Percentiles rank a stretch among this genome's conserved stretches.
These are phyloP conservation scores for Penicillium canescens DNA, from an alignment of 495 filamentous ascomycete species.

Conservation along the genomic window DNA sequence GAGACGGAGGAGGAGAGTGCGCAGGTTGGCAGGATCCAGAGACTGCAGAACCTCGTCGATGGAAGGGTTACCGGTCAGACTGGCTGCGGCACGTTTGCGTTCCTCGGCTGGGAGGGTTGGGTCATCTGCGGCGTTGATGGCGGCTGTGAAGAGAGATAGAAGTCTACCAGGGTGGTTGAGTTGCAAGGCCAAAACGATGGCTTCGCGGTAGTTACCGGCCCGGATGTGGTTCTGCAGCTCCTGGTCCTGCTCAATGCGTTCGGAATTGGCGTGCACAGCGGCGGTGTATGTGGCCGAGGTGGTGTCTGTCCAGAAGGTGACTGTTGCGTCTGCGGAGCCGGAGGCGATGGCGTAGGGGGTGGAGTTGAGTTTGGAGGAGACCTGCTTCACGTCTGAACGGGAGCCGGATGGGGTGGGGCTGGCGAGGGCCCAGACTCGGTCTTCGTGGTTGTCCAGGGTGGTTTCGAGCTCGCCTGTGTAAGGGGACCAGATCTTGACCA, in stretches of 20 bases:
- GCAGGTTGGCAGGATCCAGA: slow-evolving; percentile 83
- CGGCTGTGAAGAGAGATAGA: slow-evolving; percentile 76
- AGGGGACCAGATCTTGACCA: slow-evolving; percentile 95
- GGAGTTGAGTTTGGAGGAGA: slow-evolving; percentile 28
- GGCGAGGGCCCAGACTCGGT: slow-evolving; percentile 86
- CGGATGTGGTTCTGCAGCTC: slow-evolving; percentile 89
- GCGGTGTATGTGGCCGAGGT: slow-evolving; percentile 75
- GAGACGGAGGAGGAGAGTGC: slow-evolving; percentile 71
- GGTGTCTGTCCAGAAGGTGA: slow-evolving; percentile 95
- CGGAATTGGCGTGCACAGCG: slow-evolving; percentile 65
- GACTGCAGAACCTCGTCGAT: slow-evolving; percentile 81
- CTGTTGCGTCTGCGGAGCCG: slow-evolving; percentile 81
- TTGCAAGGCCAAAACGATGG: slow-evolving; percentile 85
- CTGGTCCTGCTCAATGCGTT: slow-evolving; percentile 89
- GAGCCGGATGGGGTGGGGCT: slow-evolving; percentile 59
- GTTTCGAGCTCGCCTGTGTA: slow-evolving; percentile 74
- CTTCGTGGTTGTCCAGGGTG: slow-evolving; percentile 94
- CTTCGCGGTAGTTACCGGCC: slow-evolving; percentile 80
- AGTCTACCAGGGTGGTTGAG: slow-evolving; percentile 90
- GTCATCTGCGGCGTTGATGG: slow-evolving; percentile 62
- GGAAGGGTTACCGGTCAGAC: slow-evolving; percentile 67
- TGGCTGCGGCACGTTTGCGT: slow-evolving; percentile 29
- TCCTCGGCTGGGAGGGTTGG: slow-evolving; percentile 24
- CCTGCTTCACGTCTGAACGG: slow-evolving; percentile 35
- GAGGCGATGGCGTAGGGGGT: slow-evolving; percentile 75